These are phyloP conservation scores for Pittosporum tobira DNA, from an alignment of 129 eudicot genomes.

Conservation along the genomic window DNA sequence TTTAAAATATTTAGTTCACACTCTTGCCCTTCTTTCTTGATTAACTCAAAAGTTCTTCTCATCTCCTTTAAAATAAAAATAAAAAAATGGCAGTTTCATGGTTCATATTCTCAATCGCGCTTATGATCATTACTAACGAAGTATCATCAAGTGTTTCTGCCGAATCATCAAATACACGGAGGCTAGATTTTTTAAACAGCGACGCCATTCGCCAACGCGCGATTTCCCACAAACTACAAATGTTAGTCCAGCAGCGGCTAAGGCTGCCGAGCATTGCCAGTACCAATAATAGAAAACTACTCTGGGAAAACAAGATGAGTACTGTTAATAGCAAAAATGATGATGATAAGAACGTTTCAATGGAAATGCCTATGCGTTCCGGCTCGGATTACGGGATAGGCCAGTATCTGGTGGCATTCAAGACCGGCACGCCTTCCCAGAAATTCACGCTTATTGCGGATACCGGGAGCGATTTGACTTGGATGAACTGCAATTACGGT, in stretches of 20 bases:
- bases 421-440: slow-evolving; percentile 4
- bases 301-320: no score
- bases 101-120: no score
- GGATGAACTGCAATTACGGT: slow-evolving; percentile 8
- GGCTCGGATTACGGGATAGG: slow-evolving; percentile 5
- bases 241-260: background rate
- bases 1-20: no score
- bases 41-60: no score
- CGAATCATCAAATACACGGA: no score
- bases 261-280: slow-evolving; percentile 2
- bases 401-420: slow-evolving; percentile 4
- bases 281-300: background rate
- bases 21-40: no score
- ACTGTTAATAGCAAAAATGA: background rate
- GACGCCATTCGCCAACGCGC: background rate
- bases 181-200: no score
- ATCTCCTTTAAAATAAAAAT: no score
- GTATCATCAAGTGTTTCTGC: no score
- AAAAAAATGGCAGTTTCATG: no score
- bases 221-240: background rate
- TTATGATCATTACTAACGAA: no score
- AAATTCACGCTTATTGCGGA: slow-evolving; percentile 6
- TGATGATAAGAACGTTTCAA: background rate
- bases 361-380: background rate
- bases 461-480: slow-evolving; percentile 7